Evolutionary conservation across 2,329 filamentous ascomycete genomes (phyloP).

Genomic region (Nigrograna mackinnonii): DNA sequence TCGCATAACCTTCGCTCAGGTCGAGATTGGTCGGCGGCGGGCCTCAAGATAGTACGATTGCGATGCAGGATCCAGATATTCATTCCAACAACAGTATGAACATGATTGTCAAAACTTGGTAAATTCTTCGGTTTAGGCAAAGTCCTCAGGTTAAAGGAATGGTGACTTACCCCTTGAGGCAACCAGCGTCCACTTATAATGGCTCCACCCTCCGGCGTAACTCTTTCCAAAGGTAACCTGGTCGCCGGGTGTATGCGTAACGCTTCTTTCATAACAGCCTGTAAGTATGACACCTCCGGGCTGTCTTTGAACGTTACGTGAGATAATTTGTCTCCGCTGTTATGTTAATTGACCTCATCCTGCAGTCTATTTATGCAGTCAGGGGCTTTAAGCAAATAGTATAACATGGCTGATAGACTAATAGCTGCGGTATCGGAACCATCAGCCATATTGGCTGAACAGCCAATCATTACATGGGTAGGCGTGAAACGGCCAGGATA

Average conservation of each 20-base stretch:
- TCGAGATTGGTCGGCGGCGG: not conserved
- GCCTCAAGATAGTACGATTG: not conserved
- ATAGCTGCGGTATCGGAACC: constrained; percentile 44
- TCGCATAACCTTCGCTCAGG: constrained; percentile 1
- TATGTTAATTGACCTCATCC: not conserved
- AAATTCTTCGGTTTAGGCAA: no score
- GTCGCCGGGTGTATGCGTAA: constrained; percentile 48
- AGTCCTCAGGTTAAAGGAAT: no score
- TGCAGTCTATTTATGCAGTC: not conserved
- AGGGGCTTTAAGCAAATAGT: constrained; percentile 41
- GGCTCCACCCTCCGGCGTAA: constrained; percentile 41
- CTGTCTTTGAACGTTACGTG: not conserved
- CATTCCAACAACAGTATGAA: not conserved
- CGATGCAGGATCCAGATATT: constrained; percentile 1
- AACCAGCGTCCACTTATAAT: constrained; percentile 34
- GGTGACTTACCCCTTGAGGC: constrained; percentile 13
- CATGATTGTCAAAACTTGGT: no score
- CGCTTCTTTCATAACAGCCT: constrained; percentile 48
- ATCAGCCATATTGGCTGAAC: constrained; percentile 21
- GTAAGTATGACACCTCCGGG: not conserved
- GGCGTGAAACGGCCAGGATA: no score
- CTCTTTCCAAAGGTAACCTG: constrained; percentile 43
- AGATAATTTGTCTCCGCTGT: not conserved
- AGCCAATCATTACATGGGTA: no score
- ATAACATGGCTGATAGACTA: constrained; percentile 35